Conservation (phyloP, 1,284 basidiomycete species). For the Ceratobasidium sp. region DNA sequence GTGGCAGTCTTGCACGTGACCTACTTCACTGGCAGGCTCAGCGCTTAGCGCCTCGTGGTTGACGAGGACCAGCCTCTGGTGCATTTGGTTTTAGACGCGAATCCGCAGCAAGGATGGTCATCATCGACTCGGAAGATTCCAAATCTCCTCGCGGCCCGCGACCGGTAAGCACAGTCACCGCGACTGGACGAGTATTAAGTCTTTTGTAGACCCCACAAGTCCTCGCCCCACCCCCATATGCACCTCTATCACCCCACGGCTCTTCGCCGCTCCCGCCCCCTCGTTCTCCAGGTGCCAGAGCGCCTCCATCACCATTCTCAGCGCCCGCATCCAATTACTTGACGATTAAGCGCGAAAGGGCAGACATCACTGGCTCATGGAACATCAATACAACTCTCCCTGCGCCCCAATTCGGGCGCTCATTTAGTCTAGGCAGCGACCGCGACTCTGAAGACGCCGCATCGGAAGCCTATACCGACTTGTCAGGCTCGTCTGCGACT, state of each 20-base stretch:
- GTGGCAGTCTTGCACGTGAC: no score
- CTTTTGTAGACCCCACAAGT: slow-evolving; percentile 1
- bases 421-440: slow-evolving; percentile 1
- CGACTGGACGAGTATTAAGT: neutral
- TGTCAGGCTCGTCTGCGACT: slow-evolving; percentile 1
- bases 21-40: neutral
- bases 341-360: slow-evolving; percentile 28
- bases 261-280: neutral
- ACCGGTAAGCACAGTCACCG: neutral
- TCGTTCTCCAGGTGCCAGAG: slow-evolving; percentile 15
- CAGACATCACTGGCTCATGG: slow-evolving; percentile 32
- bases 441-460: slow-evolving; percentile 8
- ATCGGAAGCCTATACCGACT: slow-evolving; percentile 9
- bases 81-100: neutral
- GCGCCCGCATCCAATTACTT: slow-evolving; percentile 26
- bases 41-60: neutral
- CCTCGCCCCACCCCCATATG: slow-evolving; percentile 6
- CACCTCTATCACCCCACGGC: slow-evolving; percentile 2
- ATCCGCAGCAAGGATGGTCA: slow-evolving; percentile 34
- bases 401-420: neutral
- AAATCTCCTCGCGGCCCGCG: slow-evolving; percentile 19
- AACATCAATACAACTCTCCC: slow-evolving; percentile 30
- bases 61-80: neutral
- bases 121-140: slow-evolving; percentile 17
- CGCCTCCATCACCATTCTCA: slow-evolving; percentile 26